Evolutionary conservation across 2,329 filamentous ascomycete genomes (phyloP).

Genomic region (Scedosporium apiospermum): DNA sequence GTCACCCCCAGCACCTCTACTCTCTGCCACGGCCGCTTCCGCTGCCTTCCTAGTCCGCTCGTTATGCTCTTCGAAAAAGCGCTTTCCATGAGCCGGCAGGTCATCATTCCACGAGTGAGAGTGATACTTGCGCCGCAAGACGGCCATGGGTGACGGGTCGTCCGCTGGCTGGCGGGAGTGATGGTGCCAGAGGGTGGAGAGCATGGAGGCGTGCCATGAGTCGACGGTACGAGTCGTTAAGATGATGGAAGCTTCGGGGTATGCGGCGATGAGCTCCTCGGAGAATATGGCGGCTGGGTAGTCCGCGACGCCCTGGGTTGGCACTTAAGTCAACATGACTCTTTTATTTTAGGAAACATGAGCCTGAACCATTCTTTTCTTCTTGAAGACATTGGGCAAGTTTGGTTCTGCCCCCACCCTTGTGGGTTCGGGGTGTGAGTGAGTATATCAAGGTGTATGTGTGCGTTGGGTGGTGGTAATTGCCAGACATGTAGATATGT

Average conservation of each 20-base stretch:
- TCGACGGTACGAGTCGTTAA: conserved; percentile 58
- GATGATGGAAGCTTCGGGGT: conserved; percentile 63
- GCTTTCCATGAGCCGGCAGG: conserved; percentile 55
- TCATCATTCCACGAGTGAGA: conserved; percentile 59
- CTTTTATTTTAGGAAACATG: not conserved
- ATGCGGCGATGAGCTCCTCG: conserved; percentile 60
- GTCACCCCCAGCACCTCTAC: conserved; percentile 8
- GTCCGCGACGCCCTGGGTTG: conserved; percentile 53
- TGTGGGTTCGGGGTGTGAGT: not conserved
- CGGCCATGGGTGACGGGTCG: conserved; percentile 30
- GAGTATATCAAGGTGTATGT: not conserved
- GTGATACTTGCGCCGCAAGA: conserved; percentile 62
- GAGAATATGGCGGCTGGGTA: conserved; percentile 60
- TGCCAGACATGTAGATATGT: not conserved
- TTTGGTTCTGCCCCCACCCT: not conserved
- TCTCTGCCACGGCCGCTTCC: not conserved
- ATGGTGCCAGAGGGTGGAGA: conserved; percentile 47
- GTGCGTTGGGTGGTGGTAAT: not conserved
- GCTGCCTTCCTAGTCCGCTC: conserved; percentile 15
- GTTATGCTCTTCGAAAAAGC: conserved; percentile 41
- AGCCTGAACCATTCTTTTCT: not conserved
- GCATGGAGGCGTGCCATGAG: conserved; percentile 51
- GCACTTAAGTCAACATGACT: not conserved
- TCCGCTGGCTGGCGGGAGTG: conserved; percentile 31
- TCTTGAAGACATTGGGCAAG: not conserved